Evolutionary conservation across 352 stramenopile species (phyloP).

Genomic region (Phytophthora multivora): DNA sequence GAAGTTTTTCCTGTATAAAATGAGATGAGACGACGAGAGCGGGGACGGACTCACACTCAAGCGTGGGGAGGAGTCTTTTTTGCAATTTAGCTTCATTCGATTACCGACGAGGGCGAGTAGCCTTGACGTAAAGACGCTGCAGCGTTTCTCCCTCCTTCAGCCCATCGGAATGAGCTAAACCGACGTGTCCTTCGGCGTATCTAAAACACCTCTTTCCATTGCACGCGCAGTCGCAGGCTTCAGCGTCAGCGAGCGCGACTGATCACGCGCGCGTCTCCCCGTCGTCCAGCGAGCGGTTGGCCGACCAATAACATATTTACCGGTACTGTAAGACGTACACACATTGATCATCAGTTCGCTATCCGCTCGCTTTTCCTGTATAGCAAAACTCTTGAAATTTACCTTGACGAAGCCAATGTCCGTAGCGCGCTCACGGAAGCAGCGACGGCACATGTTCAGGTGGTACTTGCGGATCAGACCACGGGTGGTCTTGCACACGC

Average conservation of each 20-base stretch:
- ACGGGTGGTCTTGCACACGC: constrained; percentile 90
- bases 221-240: constrained; percentile 37
- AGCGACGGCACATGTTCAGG: constrained; percentile 96
- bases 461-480: constrained; percentile 97
- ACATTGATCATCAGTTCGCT: background rate
- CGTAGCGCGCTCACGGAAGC: constrained; percentile 94
- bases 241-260: constrained; percentile 38
- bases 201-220: constrained; percentile 53
- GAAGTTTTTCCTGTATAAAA: constrained; percentile 10
- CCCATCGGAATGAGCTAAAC: constrained; percentile 32
- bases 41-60: constrained; percentile 4
- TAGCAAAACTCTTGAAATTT: constrained; percentile 4
- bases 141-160: constrained; percentile 25
- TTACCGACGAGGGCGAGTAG: constrained; percentile 32
- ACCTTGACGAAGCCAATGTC: constrained; percentile 97
- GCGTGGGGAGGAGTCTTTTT: constrained; percentile 27
- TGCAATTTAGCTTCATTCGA: constrained; percentile 71
- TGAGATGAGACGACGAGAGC: constrained; percentile 8
- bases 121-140: constrained; percentile 9
- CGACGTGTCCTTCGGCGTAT: constrained; percentile 66
- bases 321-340: constrained; percentile 50
- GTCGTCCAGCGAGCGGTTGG: constrained; percentile 41
- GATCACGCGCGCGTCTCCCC: constrained; percentile 27
- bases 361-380: background rate
- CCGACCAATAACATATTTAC: constrained; percentile 68